phyloP scores from a whole-genome alignment of 2,329 filamentous ascomycete species.

The Fusarium haematococcum region DNA sequence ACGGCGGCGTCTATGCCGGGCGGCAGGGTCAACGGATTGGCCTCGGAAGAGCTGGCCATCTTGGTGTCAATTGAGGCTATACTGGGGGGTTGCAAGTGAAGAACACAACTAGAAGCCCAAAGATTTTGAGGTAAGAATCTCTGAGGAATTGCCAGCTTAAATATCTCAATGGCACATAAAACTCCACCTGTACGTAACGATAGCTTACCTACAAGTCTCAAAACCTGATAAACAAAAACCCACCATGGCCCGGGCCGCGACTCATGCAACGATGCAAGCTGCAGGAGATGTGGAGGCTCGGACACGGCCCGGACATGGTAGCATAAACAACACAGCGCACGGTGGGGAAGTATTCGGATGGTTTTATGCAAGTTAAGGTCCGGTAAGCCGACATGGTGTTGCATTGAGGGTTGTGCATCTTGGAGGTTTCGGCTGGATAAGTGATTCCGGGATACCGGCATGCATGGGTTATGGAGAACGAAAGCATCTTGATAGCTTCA shows the following conservation, averaged over 20 bases:
- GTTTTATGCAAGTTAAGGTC: neutral
- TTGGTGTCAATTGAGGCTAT: neutral
- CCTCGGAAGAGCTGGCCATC: neutral
- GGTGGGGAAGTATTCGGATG: neutral
- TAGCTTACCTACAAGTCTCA: neutral
- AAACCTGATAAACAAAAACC: neutral
- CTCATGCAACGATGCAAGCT: neutral
- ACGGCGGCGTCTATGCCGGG: neutral
- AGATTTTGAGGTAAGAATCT: neutral
- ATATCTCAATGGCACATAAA: neutral
- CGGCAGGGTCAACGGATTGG: slow-evolving; percentile 17
- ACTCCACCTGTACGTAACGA: neutral
- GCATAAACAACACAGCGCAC: neutral
- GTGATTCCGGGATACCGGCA: neutral
- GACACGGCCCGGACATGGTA: neutral
- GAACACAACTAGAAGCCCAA: neutral
- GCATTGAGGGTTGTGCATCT: neutral
- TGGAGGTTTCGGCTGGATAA: neutral
- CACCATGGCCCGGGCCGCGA: neutral
- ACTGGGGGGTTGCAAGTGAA: neutral
- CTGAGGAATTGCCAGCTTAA: neutral
- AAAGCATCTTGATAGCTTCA: neutral
- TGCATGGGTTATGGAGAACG: neutral
- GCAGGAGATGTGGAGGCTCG: neutral
- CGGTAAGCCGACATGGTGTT: neutral